phyloP scores from a whole-genome alignment of 2,329 filamentous ascomycete species.

The Domatiomyces catenatus region DNA sequence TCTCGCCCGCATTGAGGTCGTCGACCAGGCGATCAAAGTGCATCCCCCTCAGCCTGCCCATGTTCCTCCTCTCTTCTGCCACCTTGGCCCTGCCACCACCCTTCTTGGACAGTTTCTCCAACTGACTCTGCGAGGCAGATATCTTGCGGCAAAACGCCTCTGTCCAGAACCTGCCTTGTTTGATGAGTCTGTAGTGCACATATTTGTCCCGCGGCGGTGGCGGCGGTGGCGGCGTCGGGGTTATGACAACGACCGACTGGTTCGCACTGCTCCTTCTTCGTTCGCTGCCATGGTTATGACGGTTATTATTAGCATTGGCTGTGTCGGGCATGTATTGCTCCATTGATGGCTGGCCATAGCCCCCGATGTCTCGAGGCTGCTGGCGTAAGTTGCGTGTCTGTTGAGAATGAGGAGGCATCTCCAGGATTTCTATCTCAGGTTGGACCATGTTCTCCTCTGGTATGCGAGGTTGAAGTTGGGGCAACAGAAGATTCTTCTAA shows the following conservation, averaged over 20 bases:
- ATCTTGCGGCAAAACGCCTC: conserved; percentile 4
- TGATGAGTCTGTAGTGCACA: conserved; percentile 9
- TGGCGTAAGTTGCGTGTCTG: too few relatives aligned
- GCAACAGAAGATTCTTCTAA: too few relatives aligned
- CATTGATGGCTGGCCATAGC: not conserved
- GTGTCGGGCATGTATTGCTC: not conserved
- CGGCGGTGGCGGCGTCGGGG: too few relatives aligned
- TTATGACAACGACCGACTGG: not conserved
- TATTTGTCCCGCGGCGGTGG: conserved; percentile 5
- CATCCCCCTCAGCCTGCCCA: conserved; percentile 7
- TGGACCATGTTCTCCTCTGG: not conserved
- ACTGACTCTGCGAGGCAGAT: conserved; percentile 6
- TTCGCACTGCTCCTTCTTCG: not conserved
- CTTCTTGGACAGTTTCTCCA: conserved; percentile 9
- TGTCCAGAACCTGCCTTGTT: conserved; percentile 10
- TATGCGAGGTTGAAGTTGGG: too few relatives aligned
- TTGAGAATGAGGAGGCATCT: not conserved
- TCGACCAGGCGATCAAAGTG: conserved; percentile 7
- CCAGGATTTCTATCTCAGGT: not conserved
- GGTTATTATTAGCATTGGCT: too few relatives aligned
- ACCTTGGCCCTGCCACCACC: conserved; percentile 7
- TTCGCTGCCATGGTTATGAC: not conserved
- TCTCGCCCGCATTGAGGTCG: conserved; percentile 7
- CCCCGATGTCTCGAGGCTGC: not conserved
- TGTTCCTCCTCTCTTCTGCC: conserved; percentile 8